Base-by-base conservation (phyloP, 305 asterid species). In the Ruellia speciosa region DNA sequence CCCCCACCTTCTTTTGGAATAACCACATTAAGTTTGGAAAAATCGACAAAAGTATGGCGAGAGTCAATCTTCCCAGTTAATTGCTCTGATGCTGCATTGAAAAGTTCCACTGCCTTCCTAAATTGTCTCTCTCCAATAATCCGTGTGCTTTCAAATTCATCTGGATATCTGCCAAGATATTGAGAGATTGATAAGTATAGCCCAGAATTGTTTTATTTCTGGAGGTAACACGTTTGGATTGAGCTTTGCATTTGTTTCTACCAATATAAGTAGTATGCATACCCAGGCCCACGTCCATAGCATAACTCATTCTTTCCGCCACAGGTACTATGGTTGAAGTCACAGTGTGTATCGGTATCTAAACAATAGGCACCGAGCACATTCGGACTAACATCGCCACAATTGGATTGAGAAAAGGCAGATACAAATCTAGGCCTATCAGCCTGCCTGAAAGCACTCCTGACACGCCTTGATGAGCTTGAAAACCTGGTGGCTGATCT, bases 251-350 rank as follows among this genome's bases (percentile, higher is more conserved):
- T 58, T 35, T 17, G 52, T 40, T 50, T 65, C 48, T 18, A 54
- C 17, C 34, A 24, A 43, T 33, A 14, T 48, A 49, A 12, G 57
- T 63, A 65, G 52, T 18, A 65, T 48, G 54, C 77, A 54, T 80
- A 92, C 96, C 97, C 99, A 49, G 99, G 99, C 68, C 99, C 99
- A 66, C 94, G 87, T 47, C 97, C 96, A 64, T 88, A 88, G 77
- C 99, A 93, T 51, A 88, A 61, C 76, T 93, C 99, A 49, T 93
- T 93, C 83, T 88, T 84, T 72, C 99, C 99, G 63, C 84, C 84
- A 69, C 99, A 93, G 51, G 99, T 93, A 66, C 99, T 93, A 43
- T 86, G 95, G 72, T 93, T 93, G 79, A 93, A 93, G 56, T 93
- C 97, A 66, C 99, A 93, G 70, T 95, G 90, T 66, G 86, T 59